phyloP scores from a whole-genome alignment of 805 yeast genomes.

The Candida ulmi region DNA sequence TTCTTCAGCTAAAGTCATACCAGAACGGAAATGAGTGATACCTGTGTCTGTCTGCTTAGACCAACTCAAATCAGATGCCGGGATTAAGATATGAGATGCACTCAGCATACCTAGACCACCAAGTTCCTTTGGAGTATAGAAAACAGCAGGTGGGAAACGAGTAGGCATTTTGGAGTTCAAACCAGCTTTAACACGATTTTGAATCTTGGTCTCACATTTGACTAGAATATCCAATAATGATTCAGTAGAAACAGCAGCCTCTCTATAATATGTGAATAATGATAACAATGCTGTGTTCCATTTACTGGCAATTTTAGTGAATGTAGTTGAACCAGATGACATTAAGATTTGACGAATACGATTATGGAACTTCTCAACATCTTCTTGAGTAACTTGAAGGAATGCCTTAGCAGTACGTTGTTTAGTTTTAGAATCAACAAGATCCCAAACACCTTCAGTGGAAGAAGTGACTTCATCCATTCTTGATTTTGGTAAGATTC shows the following conservation, averaged over 20 bases:
- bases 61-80: constrained; percentile 88
- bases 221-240: constrained; percentile 75
- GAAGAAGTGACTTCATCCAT: constrained; percentile 44
- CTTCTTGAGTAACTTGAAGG: constrained; percentile 76
- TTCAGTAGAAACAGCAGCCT: constrained; percentile 84
- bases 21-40: constrained; percentile 88
- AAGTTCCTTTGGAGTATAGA: constrained; percentile 93
- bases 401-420: constrained; percentile 88
- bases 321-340: constrained; percentile 95
- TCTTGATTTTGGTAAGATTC: constrained; percentile 75
- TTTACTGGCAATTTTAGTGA: constrained; percentile 87
- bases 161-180: constrained; percentile 98
- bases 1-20: constrained; percentile 78
- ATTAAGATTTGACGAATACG: constrained; percentile 84
- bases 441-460: constrained; percentile 90
- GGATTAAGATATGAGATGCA: constrained; percentile 93
- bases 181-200: constrained; percentile 91
- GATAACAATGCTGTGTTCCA: constrained; percentile 94
- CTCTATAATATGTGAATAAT: constrained; percentile 84
- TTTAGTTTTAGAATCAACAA: constrained; percentile 61
- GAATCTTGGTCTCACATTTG: constrained; percentile 87
- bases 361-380: constrained; percentile 73
- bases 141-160: constrained; percentile 97
- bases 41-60: constrained; percentile 93
- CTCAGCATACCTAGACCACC: constrained; percentile 98